Conservation (phyloP, 2,329 filamentous ascomycete species). For the Paraconiothyrium sp. region DNA sequence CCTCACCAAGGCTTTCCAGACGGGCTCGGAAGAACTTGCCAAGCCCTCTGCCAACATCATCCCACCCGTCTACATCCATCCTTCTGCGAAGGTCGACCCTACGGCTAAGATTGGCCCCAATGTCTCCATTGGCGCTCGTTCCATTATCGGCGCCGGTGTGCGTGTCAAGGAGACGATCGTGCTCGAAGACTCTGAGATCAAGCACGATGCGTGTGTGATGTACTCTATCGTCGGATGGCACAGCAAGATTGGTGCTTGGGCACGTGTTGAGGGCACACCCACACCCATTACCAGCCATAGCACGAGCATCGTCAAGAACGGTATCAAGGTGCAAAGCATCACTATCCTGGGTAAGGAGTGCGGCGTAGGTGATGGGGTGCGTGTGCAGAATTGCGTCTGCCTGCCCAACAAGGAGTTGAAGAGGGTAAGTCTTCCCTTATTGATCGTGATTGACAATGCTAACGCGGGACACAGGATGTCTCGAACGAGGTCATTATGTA, state of each 20-base stretch:
- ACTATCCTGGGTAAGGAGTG: slow-evolving; percentile 98
- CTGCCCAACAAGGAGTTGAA: slow-evolving; percentile 98
- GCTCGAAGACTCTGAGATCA: slow-evolving; percentile 92
- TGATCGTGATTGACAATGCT: slow-evolving; percentile 16
- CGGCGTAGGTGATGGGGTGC: slow-evolving; percentile 88
- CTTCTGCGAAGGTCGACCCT: slow-evolving; percentile 86
- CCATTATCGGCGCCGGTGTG: slow-evolving; percentile 81
- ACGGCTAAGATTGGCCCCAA: slow-evolving; percentile 97
- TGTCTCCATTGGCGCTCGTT: slow-evolving; percentile 94
- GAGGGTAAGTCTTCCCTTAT: slow-evolving; percentile 68
- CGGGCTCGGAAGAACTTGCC: slow-evolving; percentile 81
- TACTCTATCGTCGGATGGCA: slow-evolving; percentile 98
- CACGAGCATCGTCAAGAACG: slow-evolving; percentile 96
- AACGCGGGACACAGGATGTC: slow-evolving; percentile 71
- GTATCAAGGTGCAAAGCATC: slow-evolving; percentile 97
- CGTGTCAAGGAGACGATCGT: slow-evolving; percentile 97
- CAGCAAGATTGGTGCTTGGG: slow-evolving; percentile 96
- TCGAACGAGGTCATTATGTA: slow-evolving; percentile 92
- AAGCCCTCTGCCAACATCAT: slow-evolving; percentile 87
- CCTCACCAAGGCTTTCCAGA: slow-evolving; percentile 91
- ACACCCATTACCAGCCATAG: slow-evolving; percentile 87
- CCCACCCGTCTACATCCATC: slow-evolving; percentile 94
- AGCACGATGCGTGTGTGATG: slow-evolving; percentile 93
- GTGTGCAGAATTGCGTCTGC: slow-evolving; percentile 97
- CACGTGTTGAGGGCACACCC: slow-evolving; percentile 93